Evolutionary conservation across 2,329 filamentous ascomycete species (phyloP), one percentile per base, ranked within the genome.

Genomic region (Alternaria metachromatica): DNA sequence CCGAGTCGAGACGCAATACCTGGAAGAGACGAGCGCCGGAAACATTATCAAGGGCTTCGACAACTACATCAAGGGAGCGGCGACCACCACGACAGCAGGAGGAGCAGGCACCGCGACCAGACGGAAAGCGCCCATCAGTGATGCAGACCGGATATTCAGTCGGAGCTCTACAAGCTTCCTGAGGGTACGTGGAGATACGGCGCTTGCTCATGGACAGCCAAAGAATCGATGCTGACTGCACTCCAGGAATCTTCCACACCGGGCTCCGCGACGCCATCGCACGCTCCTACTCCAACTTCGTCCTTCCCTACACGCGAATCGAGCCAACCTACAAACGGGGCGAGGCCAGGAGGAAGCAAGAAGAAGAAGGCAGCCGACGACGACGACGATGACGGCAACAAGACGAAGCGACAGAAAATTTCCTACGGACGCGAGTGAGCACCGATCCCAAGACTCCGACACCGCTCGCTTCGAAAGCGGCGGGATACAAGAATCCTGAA

Each of bases 31-130:
- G 13, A 89, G 86, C 72, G 87, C 88, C 20, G 96, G 96, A 48
- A 99, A 99, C 83, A 98, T 99, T 77, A 95, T 99, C 79, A 94
- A 92, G 53, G 96, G 96, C 21, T 99, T 99, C 80, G 96, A 99
- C 80, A 96, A 94, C 78, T 99, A 98, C 83, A 96, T 97, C 84
- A 99, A 99, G 81, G 94, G 93, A 58, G 76, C 88, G 9, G 87
- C 88, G n/a, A 84, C 86, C 2, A 86, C 89, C 11, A 85, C 88
- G 69, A 85, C 82, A 4, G 76, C 79, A 6, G 73, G 77, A 58
- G 81, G 80, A 26, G 72, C 72, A 49, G 80, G 76, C 60, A 80
- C 75, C 37, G 75, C 70, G 63, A 79, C 91, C 75, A 87, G 89
- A 74, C 88, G 91, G 78, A 85, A 83, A 64, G 82, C 87, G 23